These are phyloP conservation scores for Phytopythium kandeliae DNA, from an alignment of 352 stramenopile genomes.

Conservation along the genomic window DNA sequence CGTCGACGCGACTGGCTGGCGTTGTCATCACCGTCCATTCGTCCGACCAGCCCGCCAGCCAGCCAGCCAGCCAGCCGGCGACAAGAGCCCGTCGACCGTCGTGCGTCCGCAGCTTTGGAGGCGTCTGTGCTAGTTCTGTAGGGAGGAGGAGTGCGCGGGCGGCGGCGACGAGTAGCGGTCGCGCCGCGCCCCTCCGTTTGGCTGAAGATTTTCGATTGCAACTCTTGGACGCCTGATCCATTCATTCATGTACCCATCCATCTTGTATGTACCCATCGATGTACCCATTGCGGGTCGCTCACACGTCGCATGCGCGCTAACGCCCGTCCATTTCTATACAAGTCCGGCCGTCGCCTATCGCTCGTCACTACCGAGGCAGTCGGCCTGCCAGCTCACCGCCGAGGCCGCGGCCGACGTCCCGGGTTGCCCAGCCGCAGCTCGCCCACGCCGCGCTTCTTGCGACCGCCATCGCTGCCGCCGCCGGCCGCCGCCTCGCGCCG, in stretches of 20 bases:
- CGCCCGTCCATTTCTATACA: constrained; percentile 1
- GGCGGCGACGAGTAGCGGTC: background rate
- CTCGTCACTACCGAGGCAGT: too few relatives aligned
- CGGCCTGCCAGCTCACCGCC: constrained; percentile 27
- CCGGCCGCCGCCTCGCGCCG: constrained; percentile 14
- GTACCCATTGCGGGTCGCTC: too few relatives aligned
- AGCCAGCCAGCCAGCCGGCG: too few relatives aligned
- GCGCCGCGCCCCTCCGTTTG: background rate
- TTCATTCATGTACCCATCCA: too few relatives aligned
- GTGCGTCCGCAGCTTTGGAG: too few relatives aligned
- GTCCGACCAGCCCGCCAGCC: too few relatives aligned
- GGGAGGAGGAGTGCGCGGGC: background rate
- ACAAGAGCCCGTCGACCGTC: too few relatives aligned
- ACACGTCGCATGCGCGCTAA: too few relatives aligned
- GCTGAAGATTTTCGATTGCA: background rate
- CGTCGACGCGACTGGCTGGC: too few relatives aligned
- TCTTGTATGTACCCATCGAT: too few relatives aligned
- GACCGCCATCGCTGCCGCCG: background rate
- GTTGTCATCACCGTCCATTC: too few relatives aligned
- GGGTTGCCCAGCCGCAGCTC: constrained; percentile 63
- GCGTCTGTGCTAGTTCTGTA: background rate
- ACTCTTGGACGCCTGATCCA: too few relatives aligned
- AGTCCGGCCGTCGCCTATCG: background rate
- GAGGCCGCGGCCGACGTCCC: constrained; percentile 44
- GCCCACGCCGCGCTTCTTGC: constrained; percentile 77